These are phyloP conservation scores for Ailanthus altissimus DNA, from an alignment of 345 rosid species.

Conservation along the genomic window DNA sequence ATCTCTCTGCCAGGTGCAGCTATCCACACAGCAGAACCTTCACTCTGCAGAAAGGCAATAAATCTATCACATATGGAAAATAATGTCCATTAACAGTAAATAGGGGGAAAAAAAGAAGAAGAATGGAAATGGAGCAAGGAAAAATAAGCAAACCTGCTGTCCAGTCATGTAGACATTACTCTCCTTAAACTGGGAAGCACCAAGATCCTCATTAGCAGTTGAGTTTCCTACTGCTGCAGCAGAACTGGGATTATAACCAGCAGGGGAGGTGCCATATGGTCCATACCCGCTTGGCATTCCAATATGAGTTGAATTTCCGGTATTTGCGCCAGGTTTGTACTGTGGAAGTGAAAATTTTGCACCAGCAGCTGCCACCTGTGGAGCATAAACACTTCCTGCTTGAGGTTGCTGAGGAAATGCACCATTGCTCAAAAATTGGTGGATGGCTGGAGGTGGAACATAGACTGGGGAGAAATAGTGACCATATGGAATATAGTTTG, in stretches of 20 bases:
- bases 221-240: constrained; percentile 70
- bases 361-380: constrained; percentile 61
- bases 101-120: not conserved
- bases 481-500: constrained; percentile 80
- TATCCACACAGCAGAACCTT: constrained; percentile 84
- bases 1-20: constrained; percentile 79
- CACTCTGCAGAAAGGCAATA: constrained; percentile 57
- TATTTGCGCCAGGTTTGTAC: constrained; percentile 72
- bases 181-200: constrained; percentile 76
- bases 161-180: constrained; percentile 68
- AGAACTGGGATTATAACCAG: constrained; percentile 71
- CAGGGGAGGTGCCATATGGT: constrained; percentile 74
- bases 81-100: constrained; percentile 9
- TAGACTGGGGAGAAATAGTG: constrained; percentile 74
- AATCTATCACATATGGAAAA: constrained; percentile 23
- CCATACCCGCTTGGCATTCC: constrained; percentile 81
- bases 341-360: constrained; percentile 79
- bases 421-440: constrained; percentile 77
- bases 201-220: constrained; percentile 69
- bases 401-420: constrained; percentile 87
- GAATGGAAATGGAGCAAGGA: not conserved
- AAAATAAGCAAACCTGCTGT: constrained; percentile 62
- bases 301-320: constrained; percentile 66
- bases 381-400: constrained; percentile 63
- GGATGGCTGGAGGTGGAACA: constrained; percentile 72